phyloP scores from a whole-genome alignment of 371 early-diverging fungal species.

The Mortierella sp. region DNA sequence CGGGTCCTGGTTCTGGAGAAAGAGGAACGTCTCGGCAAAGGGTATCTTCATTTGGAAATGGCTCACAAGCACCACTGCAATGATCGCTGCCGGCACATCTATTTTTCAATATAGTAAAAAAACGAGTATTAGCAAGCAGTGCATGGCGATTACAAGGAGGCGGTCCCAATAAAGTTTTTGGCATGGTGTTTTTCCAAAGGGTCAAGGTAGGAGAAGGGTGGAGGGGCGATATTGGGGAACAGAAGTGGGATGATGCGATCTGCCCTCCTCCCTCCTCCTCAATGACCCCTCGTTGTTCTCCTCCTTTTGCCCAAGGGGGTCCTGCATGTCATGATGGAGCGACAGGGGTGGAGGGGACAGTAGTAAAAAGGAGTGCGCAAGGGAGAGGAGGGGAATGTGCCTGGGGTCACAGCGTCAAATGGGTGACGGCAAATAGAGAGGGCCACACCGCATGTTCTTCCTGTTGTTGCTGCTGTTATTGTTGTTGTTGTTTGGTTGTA shows the following conservation, averaged over 20 bases:
- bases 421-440: not conserved
- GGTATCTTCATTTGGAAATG: slow-evolving; percentile 61
- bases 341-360: not conserved
- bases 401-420: slow-evolving; percentile 14
- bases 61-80: slow-evolving; percentile 27
- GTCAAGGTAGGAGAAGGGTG: not conserved
- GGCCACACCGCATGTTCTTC: not conserved
- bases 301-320: not conserved
- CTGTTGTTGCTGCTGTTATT: not conserved
- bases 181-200: not conserved
- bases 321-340: not conserved
- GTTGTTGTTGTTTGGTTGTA: not conserved
- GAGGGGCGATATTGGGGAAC: not conserved
- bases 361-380: not conserved
- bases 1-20: slow-evolving; percentile 61
- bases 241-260: slow-evolving; percentile 11
- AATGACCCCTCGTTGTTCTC: not conserved
- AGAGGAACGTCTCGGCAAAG: slow-evolving; percentile 62
- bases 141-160: slow-evolving; percentile 7
- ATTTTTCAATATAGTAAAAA: not conserved
- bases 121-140: slow-evolving; percentile 11
- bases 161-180: not conserved
- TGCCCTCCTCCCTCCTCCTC: not conserved
- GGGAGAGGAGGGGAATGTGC: slow-evolving; percentile 3
- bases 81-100: slow-evolving; percentile 40